Percentiles rank a stretch among this genome's conserved stretches.
Evolutionary conservation across 2,329 filamentous ascomycete species (phyloP).

Genomic region (Grosmannia clavigera): DNA sequence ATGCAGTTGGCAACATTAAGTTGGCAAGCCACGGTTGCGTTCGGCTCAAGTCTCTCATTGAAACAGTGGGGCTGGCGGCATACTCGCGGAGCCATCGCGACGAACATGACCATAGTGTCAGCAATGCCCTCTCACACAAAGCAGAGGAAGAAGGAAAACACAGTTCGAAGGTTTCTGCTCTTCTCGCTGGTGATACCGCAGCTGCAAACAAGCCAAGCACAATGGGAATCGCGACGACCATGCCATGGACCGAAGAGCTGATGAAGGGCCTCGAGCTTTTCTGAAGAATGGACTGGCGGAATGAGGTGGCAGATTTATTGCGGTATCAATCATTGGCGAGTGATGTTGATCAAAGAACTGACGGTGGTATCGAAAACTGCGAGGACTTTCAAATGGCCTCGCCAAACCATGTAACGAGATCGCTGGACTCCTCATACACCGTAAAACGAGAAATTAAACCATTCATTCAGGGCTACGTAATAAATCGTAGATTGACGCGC

Average conservation of each 20-base stretch:
- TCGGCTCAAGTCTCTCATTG: slow-evolving; percentile 8
- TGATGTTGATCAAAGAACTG: too few species aligned
- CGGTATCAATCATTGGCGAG: neutral
- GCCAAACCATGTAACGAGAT: too few species aligned
- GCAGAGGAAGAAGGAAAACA: neutral
- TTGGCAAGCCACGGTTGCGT: slow-evolving; percentile 6
- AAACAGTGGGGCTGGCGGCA: slow-evolving; percentile 7
- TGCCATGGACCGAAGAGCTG: slow-evolving; percentile 6
- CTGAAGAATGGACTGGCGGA: neutral
- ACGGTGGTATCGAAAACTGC: too few species aligned
- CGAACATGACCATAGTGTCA: neutral
- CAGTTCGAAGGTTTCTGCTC: neutral
- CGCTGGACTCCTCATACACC: too few species aligned
- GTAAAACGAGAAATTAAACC: too few species aligned
- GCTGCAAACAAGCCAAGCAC: too few species aligned
- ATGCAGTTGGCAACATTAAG: neutral
- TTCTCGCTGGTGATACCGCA: neutral
- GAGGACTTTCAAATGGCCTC: too few species aligned
- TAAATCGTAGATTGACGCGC: too few species aligned
- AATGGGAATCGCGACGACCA: neutral
- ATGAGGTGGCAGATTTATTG: neutral
- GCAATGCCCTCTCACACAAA: neutral
- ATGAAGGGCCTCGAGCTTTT: slow-evolving; percentile 8
- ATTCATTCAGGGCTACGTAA: too few species aligned
- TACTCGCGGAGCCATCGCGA: slow-evolving; percentile 3